These are phyloP conservation scores for Daldinia loculata DNA, from an alignment of 495 filamentous ascomycete genomes.

Conservation along the genomic window DNA sequence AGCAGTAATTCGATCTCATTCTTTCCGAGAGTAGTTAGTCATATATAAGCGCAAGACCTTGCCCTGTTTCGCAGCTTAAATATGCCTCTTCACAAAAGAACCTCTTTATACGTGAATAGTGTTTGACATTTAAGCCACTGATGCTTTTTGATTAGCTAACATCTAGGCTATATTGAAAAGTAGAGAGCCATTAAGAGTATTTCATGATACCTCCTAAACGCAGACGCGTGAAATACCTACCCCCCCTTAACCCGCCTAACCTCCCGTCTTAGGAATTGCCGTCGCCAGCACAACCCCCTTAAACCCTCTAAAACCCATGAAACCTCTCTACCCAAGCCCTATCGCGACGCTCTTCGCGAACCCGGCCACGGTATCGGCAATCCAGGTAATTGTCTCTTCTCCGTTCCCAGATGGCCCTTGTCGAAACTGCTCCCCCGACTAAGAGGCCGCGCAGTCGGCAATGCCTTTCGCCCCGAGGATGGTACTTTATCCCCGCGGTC, in stretches of 20 bases:
- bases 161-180: no score
- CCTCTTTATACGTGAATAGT: no score
- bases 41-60: no score
- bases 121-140: no score
- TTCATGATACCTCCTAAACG: neutral
- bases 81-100: no score
- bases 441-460: neutral
- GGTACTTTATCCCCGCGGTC: slow-evolving; percentile 40
- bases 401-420: neutral
- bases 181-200: no score
- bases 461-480: slow-evolving; percentile 13
- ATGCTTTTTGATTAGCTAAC: no score
- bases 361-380: neutral
- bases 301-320: neutral
- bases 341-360: neutral
- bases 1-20: no score
- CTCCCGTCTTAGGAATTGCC: neutral
- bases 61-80: no score
- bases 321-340: no score
- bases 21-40: no score
- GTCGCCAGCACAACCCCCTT: neutral
- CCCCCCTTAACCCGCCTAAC: neutral
- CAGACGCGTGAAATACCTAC: neutral
- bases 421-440: neutral
- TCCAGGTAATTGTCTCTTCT: neutral